These are phyloP conservation scores for Phytophthora pluvialis DNA, from an alignment of 352 stramenopile species.

Conservation along the genomic window DNA sequence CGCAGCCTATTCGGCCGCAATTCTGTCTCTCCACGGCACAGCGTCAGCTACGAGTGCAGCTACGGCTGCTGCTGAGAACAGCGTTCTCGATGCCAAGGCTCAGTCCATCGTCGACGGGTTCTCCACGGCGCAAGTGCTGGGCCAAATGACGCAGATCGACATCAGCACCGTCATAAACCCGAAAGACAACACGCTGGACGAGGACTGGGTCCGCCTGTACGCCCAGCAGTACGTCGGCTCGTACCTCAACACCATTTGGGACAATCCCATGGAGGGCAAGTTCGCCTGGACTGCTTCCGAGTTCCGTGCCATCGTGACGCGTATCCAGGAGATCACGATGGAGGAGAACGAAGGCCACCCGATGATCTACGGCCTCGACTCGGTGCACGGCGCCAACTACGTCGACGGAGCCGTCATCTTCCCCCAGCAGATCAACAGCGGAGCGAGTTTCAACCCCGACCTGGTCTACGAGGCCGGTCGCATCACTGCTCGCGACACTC, in stretches of 20 bases:
- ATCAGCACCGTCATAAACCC: slow-evolving; percentile 70
- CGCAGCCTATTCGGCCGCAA: slow-evolving; percentile 9
- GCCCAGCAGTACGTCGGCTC: slow-evolving; percentile 84
- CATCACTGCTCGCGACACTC: slow-evolving; percentile 82
- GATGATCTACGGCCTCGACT: slow-evolving; percentile 89
- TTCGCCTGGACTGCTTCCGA: slow-evolving; percentile 61
- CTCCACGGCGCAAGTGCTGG: slow-evolving; percentile 53
- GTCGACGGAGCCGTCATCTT: slow-evolving; percentile 80
- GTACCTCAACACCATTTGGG: slow-evolving; percentile 84
- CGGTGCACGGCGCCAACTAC: slow-evolving; percentile 90
- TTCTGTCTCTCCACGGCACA: slow-evolving; percentile 8
- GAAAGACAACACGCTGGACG: slow-evolving; percentile 62
- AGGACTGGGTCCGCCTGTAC: slow-evolving; percentile 59
- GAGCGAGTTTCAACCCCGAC: slow-evolving; percentile 86
- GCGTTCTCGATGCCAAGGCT: slow-evolving; percentile 17
- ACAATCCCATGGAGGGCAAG: slow-evolving; percentile 41
- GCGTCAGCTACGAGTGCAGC: slow-evolving; percentile 9
- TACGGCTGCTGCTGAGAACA: slow-evolving; percentile 7
- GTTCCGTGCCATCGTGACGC: slow-evolving; percentile 62
- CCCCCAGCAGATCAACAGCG: slow-evolving; percentile 88
- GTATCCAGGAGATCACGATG: slow-evolving; percentile 79
- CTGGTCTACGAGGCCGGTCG: slow-evolving; percentile 65
- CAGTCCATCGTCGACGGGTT: slow-evolving; percentile 33
- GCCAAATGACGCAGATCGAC: slow-evolving; percentile 92
- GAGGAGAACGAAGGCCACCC: slow-evolving; percentile 64